Conservation (phyloP, 192 early-diverging fungal genomes). For the Dispira simplex region DNA sequence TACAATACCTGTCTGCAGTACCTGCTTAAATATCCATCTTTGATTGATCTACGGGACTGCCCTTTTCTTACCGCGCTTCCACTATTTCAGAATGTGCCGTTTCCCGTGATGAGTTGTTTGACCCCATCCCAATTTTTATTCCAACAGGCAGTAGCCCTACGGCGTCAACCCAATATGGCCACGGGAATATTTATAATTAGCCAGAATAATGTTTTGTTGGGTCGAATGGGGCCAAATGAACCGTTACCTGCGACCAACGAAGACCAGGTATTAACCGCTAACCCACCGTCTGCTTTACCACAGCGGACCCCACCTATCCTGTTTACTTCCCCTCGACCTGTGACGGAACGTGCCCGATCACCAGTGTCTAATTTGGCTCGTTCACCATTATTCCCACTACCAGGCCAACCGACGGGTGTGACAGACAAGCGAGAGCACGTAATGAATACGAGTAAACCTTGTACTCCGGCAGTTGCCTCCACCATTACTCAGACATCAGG, state of each 20-base stretch:
- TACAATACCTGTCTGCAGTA: slow-evolving; percentile 45
- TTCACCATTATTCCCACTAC: too few species aligned
- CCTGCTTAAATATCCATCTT: slow-evolving; percentile 42
- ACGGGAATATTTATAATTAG: slow-evolving; percentile 33
- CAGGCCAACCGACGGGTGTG: too few species aligned
- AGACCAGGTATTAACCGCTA: neutral
- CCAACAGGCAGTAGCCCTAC: slow-evolving; percentile 47
- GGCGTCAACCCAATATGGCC: slow-evolving; percentile 32
- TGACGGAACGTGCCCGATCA: too few species aligned
- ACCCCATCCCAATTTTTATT: slow-evolving; percentile 29
- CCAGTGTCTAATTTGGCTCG: too few species aligned
- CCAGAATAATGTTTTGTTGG: slow-evolving; percentile 35
- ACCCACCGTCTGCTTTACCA: neutral
- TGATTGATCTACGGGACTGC: slow-evolving; percentile 27
- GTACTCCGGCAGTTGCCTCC: too few species aligned
- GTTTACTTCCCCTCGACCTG: too few species aligned
- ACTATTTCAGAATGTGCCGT: slow-evolving; percentile 12
- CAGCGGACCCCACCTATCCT: too few species aligned
- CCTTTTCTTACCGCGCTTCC: slow-evolving; percentile 1
- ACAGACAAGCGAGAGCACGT: too few species aligned
- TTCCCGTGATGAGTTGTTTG: slow-evolving; percentile 11
- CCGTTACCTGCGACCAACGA: slow-evolving; percentile 12
- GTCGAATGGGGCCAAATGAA: slow-evolving; percentile 17
- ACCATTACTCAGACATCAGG: too few species aligned
- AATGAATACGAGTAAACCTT: too few species aligned